These are phyloP conservation scores for Metroxylon sagu DNA, from an alignment of 176 grass and related monocot genomes.

Conservation along the genomic window DNA sequence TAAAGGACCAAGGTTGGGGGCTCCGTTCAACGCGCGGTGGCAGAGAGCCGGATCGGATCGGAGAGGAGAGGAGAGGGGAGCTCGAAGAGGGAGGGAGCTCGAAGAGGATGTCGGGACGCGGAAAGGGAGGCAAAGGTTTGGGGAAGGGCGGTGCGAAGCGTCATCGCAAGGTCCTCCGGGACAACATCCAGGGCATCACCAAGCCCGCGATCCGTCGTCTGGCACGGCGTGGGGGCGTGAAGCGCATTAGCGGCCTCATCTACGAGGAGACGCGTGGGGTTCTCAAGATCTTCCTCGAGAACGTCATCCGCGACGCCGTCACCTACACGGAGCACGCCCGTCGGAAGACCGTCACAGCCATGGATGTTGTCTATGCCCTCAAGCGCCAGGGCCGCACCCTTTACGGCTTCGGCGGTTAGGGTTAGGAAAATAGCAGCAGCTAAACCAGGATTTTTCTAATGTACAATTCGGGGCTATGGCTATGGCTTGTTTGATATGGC, in stretches of 20 bases:
- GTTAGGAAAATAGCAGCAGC: too few relatives aligned
- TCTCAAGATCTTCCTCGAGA: conserved; percentile 26
- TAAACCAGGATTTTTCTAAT: too few relatives aligned
- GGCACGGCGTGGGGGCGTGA: conserved; percentile 22
- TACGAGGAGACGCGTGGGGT: conserved; percentile 24
- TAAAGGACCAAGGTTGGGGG: too few relatives aligned
- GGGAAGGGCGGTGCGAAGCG: conserved; percentile 25
- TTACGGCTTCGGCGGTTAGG: conserved; percentile 7
- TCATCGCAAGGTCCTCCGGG: conserved; percentile 22
- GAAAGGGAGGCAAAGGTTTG: conserved; percentile 21
- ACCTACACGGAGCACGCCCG: conserved; percentile 22
- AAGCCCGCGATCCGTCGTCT: conserved; percentile 25
- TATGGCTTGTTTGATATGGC: too few relatives aligned
- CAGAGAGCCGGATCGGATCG: too few relatives aligned
- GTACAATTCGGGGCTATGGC: too few relatives aligned
- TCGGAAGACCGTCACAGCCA: conserved; percentile 23
- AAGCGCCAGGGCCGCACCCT: conserved; percentile 11
- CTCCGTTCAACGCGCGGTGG: too few relatives aligned
- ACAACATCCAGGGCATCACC: conserved; percentile 25
- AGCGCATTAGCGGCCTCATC: conserved; percentile 24
- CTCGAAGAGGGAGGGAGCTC: too few relatives aligned
- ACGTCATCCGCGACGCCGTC: conserved; percentile 23
- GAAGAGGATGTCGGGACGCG: conserved; percentile 12
- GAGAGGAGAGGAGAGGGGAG: too few relatives aligned
- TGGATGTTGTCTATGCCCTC: conserved; percentile 25